Base-by-base conservation (phyloP, 2,329 filamentous ascomycete genomes). In the Ploettnerulaceae sp. region DNA sequence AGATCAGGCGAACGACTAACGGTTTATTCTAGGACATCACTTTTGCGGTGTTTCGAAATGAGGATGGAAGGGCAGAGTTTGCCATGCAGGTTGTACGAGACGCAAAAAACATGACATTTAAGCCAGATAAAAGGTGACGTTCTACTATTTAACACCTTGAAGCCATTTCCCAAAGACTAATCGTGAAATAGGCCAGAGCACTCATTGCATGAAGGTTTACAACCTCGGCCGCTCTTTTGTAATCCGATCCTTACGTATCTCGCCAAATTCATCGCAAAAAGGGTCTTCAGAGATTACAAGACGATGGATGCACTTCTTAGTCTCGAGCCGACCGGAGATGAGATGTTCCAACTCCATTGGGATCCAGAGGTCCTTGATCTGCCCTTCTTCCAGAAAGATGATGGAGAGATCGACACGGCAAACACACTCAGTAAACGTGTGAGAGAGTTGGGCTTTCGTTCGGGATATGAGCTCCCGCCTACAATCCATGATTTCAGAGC, bases 261-360 rank as follows among this genome's bases (percentile, higher is more conserved):
- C 20, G 28, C 36, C 24, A 47, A 34, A 28, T 47, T 40, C n/a
- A 41, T 47, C 14, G 18, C 20, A 34, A 47, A 31, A 31, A 31
- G 28, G 28, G 35, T 26, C 17, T 49, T 49, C n/a, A 45, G 35
- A 32, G 24, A 34, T 28, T 49, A 49, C 14, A 45, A 45, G 32
- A 40, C 34, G n/a, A n/a, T n/a, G n/a, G n/a, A n/a, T n/a, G n/a
- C n/a, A n/a, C n/a, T n/a, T n/a, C n/a, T n/a, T n/a, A 28, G 24
- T 40, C 34, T 49, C 24, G 34, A 45, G 29, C 41, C 41, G 39
- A 29, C n/a, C 18, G n/a, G 18, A n/a, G 41, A 45, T 21, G 34
- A 49, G 41, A 45, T 45, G 29, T 40, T 24, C n/a, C 20, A 49
- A 40, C 29, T 49, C 9, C 6, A 49, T 20, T 49, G 41, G 40